These are phyloP conservation scores for Apiospora koreana DNA, from an alignment of 2,329 filamentous ascomycete genomes.

Conservation along the genomic window DNA sequence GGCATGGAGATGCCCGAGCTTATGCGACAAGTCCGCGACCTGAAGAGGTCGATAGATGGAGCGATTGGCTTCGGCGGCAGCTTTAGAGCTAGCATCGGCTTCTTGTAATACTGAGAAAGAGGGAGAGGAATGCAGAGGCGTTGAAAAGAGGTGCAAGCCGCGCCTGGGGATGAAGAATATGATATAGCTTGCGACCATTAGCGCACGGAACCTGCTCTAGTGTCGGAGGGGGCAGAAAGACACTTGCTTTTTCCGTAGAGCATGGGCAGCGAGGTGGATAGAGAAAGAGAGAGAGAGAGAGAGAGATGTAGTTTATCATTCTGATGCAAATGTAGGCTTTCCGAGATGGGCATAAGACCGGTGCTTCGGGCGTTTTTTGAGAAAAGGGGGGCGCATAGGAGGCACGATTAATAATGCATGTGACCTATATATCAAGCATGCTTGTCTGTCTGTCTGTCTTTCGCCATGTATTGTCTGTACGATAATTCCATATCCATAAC, in stretches of 20 bases:
- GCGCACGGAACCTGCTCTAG: neutral
- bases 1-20: constrained; percentile 48
- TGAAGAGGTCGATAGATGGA: constrained; percentile 46
- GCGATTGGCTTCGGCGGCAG: constrained; percentile 36
- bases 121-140: neutral
- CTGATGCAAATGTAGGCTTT: constrained; percentile 2
- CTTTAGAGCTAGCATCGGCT: constrained; percentile 37
- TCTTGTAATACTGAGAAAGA: constrained; percentile 36
- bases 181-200: neutral
- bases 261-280: neutral
- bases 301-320: neutral
- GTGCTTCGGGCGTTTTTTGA: neutral
- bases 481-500: too few relatives aligned
- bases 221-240: neutral
- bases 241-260: neutral
- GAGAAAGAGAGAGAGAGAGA: too few relatives aligned
- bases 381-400: neutral
- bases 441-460: neutral
- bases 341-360: constrained; percentile 3
- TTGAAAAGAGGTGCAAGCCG: neutral
- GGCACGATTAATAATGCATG: constrained; percentile 7
- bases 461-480: neutral
- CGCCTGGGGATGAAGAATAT: neutral
- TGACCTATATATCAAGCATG: neutral
- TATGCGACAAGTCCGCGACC: constrained; percentile 41